phyloP scores from a whole-genome alignment of 345 rosid species.

The Punica granatum region DNA sequence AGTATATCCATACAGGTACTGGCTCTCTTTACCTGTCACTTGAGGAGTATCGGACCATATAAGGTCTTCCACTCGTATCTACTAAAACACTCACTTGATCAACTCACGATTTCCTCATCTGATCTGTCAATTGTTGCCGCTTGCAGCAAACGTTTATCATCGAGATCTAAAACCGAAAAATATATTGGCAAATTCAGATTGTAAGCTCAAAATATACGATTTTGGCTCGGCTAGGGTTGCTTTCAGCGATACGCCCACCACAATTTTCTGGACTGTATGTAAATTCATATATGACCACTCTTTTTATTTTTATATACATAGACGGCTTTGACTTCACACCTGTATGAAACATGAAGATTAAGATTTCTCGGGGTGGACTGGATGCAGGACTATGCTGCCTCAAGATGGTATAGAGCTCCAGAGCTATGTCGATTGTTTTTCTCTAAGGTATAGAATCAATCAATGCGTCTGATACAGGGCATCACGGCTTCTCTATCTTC shows the following conservation, averaged over 20 bases:
- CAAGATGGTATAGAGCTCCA: slow-evolving; percentile 98
- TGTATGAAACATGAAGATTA: neutral
- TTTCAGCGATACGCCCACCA: slow-evolving; percentile 76
- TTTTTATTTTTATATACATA: neutral
- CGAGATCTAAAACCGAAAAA: slow-evolving; percentile 95
- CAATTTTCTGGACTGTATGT: slow-evolving; percentile 91
- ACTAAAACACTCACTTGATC: neutral
- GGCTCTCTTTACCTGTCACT: slow-evolving; percentile 9
- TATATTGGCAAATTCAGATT: slow-evolving; percentile 93
- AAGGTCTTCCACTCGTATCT: slow-evolving; percentile 11
- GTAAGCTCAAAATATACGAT: slow-evolving; percentile 93
- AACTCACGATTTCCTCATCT: neutral
- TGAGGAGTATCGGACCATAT: neutral
- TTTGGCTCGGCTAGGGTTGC: slow-evolving; percentile 95
- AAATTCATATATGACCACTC: neutral
- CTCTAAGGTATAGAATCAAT: slow-evolving; percentile 53
- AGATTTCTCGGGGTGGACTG: slow-evolving; percentile 7
- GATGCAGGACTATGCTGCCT: slow-evolving; percentile 85
- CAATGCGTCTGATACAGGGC: neutral
- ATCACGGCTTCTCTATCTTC: neutral
- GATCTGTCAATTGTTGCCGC: neutral
- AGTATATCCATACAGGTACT: slow-evolving; percentile 89
- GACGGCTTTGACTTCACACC: neutral
- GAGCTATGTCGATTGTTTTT: slow-evolving; percentile 97
- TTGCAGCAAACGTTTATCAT: slow-evolving; percentile 54